phyloP scores from a whole-genome alignment of 495 filamentous ascomycete genomes.

The Collariella sp. region DNA sequence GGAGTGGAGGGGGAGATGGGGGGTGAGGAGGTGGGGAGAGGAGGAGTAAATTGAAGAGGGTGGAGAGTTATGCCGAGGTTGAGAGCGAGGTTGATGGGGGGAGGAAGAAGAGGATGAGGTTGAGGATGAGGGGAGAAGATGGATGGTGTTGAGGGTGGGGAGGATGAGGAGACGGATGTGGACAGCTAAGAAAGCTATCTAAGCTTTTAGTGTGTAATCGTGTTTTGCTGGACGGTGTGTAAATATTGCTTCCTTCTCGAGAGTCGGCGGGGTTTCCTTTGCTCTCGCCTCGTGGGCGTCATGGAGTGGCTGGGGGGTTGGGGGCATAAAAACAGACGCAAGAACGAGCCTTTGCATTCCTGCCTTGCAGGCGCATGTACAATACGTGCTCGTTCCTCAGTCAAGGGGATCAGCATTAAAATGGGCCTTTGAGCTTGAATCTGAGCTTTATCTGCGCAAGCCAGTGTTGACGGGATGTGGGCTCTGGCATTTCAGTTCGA shows the following conservation, averaged over 20 bases:
- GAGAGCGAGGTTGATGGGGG: slow-evolving; percentile 16
- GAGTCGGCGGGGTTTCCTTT: neutral
- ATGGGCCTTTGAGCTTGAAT: too few relatives aligned
- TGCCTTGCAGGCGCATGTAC: neutral
- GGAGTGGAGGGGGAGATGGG: slow-evolving; percentile 2
- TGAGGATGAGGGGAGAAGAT: slow-evolving; percentile 3
- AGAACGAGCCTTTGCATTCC: neutral
- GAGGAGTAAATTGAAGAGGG: slow-evolving; percentile 22
- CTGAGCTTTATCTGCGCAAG: too few relatives aligned
- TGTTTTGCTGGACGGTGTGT: neutral
- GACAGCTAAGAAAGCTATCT: neutral
- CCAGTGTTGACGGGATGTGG: too few relatives aligned
- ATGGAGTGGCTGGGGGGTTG: neutral
- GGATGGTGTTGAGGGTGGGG: slow-evolving; percentile 8
- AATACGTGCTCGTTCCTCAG: too few relatives aligned
- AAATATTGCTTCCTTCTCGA: neutral
- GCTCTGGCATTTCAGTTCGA: too few relatives aligned
- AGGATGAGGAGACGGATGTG: neutral
- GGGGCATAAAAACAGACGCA: neutral
- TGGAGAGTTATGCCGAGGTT: slow-evolving; percentile 35
- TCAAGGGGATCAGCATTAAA: too few relatives aligned
- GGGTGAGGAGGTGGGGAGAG: neutral
- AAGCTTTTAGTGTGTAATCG: neutral
- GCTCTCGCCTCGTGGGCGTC: neutral
- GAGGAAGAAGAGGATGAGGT: neutral